Percentiles rank a stretch among this genome's conserved stretches.
Conservation (phyloP, 2,329 filamentous ascomycete species). For the Fusarium udum region DNA sequence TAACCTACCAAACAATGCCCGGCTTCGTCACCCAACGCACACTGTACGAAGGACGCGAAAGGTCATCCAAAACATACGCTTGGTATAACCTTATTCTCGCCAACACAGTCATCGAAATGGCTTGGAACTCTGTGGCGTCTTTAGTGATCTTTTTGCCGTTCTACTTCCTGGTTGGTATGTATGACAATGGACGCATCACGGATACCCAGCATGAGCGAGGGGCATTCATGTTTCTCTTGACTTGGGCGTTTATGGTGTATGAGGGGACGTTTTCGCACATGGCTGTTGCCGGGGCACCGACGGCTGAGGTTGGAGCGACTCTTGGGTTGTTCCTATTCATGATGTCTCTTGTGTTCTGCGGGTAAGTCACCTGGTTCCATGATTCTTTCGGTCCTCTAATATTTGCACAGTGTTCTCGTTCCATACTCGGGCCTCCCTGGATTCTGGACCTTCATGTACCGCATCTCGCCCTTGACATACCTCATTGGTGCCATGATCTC, state of each 20-base stretch:
- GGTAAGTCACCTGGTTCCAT: not conserved
- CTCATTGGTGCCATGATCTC: conserved; percentile 70
- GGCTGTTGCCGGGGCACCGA: conserved; percentile 69
- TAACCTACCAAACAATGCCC: conserved; percentile 82
- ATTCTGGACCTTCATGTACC: conserved; percentile 80
- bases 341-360: conserved; percentile 35
- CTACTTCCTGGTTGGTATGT: conserved; percentile 73
- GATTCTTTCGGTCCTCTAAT: fast-evolving
- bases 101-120: conserved; percentile 85
- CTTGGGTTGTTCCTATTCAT: conserved; percentile 53
- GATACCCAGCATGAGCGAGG: conserved; percentile 63
- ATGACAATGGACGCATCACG: conserved; percentile 68
- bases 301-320: conserved; percentile 47
- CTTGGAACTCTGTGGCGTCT: conserved; percentile 71
- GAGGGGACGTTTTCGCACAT: conserved; percentile 72
- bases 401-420: conserved; percentile 63
- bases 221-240: conserved; percentile 68
- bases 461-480: conserved; percentile 70
- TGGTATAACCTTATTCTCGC: conserved; percentile 86
- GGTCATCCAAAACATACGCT: conserved; percentile 82
- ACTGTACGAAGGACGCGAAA: conserved; percentile 84
- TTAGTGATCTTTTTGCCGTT: conserved; percentile 44
- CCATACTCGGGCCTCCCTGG: conserved; percentile 64
- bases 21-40: conserved; percentile 83
- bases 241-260: conserved; percentile 71